A percentile compares a stretch with the other conserved stretches of the same genome.
These are phyloP conservation scores for Papiliotrema laurentii DNA, from an alignment of 1,284 basidiomycete species.

Conservation along the genomic window DNA sequence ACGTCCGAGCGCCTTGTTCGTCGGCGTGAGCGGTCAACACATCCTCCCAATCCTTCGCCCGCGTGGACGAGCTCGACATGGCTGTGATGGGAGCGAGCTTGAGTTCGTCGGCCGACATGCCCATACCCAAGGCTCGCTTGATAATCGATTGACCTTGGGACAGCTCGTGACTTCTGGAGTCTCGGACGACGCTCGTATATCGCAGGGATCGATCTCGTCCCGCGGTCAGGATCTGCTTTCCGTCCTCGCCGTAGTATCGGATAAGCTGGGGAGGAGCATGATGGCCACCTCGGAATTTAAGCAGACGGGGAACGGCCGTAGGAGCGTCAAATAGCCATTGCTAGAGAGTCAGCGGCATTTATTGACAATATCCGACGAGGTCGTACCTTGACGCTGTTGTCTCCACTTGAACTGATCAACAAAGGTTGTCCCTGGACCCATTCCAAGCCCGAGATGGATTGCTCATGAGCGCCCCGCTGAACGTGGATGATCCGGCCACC, in stretches of 20 bases:
- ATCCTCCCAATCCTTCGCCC: slow-evolving; percentile 97
- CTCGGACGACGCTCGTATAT: slow-evolving; percentile 86
- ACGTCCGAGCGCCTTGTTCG: slow-evolving; percentile 73
- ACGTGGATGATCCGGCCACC: slow-evolving; percentile 77
- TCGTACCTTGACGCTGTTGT: slow-evolving; percentile 86
- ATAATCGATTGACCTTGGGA: slow-evolving; percentile 83
- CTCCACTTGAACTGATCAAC: slow-evolving; percentile 78
- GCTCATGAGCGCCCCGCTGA: slow-evolving; percentile 79
- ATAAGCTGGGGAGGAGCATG: slow-evolving; percentile 86
- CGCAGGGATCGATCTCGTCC: slow-evolving; percentile 77
- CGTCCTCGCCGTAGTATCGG: slow-evolving; percentile 92
- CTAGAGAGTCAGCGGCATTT: slow-evolving; percentile 50
- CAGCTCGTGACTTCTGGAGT: slow-evolving; percentile 88
- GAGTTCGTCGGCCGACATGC: slow-evolving; percentile 70
- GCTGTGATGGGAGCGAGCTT: slow-evolving; percentile 75
- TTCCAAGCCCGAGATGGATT: slow-evolving; percentile 69
- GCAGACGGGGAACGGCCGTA: slow-evolving; percentile 72
- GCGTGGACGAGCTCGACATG: slow-evolving; percentile 70
- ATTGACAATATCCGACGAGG: background rate
- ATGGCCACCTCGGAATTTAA: slow-evolving; percentile 91
- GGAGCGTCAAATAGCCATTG: slow-evolving; percentile 98
- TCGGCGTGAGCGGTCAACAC: slow-evolving; percentile 84
- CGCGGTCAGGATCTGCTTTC: slow-evolving; percentile 87
- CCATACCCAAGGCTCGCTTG: slow-evolving; percentile 76
- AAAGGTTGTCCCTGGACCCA: slow-evolving; percentile 90